phyloP scores from a whole-genome alignment of 179 eudicot genomes.

The Beta lomatogona region DNA sequence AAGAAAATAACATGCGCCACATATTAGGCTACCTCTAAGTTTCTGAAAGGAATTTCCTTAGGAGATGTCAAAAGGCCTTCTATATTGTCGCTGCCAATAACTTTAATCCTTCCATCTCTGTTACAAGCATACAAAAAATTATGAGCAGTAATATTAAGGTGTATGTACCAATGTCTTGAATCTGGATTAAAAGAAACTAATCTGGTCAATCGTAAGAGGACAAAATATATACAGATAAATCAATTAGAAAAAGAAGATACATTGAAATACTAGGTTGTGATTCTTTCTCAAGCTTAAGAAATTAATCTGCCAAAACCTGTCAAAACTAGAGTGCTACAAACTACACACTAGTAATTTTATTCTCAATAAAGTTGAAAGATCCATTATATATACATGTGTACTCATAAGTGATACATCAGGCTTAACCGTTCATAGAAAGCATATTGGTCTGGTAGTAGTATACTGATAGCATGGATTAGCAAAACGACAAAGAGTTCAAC shows the following conservation, averaged over 20 bases:
- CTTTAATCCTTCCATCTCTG: constrained; percentile 97
- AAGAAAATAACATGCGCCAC: not conserved
- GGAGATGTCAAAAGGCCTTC: constrained; percentile 91
- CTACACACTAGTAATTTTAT: not conserved
- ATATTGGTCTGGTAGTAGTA: constrained; percentile 1
- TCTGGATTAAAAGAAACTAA: not conserved
- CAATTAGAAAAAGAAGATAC: not conserved
- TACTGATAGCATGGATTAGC: constrained; percentile 6
- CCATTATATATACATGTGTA: not conserved
- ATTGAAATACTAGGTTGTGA: constrained; percentile 1
- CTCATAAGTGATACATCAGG: not conserved
- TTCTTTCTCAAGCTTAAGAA: constrained; percentile 5
- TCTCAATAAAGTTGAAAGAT: not conserved
- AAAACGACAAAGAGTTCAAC: constrained; percentile 29
- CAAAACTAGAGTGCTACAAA: not conserved
- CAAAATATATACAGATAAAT: not conserved
- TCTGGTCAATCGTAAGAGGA: not conserved
- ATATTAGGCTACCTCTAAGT: constrained; percentile 67
- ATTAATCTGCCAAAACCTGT: not conserved
- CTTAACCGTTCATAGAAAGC: not conserved
- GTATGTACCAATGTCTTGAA: not conserved
- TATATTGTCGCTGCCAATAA: constrained; percentile 79
- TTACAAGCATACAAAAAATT: constrained; percentile 13
- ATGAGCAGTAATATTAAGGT: not conserved
- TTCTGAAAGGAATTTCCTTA: constrained; percentile 66